Evolutionary conservation across 495 filamentous ascomycete genomes (phyloP), one percentile per base, ranked within the genome.

Genomic region (Chaetomium cochliodes): DNA sequence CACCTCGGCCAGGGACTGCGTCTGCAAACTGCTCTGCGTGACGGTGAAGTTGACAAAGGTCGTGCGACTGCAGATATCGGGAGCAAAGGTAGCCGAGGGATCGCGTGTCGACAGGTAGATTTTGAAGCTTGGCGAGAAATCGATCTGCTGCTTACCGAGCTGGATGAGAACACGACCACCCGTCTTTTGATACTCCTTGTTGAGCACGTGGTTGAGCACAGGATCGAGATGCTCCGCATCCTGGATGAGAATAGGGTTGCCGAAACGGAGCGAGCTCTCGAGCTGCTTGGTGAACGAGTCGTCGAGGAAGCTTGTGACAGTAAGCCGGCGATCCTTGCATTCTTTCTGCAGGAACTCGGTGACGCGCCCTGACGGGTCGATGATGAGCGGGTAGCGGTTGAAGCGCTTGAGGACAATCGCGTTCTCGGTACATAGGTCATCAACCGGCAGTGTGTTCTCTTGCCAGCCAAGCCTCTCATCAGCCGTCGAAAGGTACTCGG

Each of bases 11-110:
- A 99, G 82, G 3, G 93, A 97, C 79, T 98, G 94, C 13, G 94
- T 97, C 76, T 96, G 93, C 72, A 99, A 82, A 81, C 93, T 97
- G 84, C 94, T 97, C 75, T 97, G 93, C 9, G 94, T 99, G 60
- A 99, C 92, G 2, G 94, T 98, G 71, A 99, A 99, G 76, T 99
- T 99, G 82, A 99, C 94, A 76, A 99, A 96, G 0, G 94, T 99
- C 15, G 94, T 97, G 63, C 94, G 86, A 83, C 91, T 96, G 86
- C 96, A 99, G 54, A 99, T 89, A 78, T 99, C 94, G 4, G 94
- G 94, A n/a, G 94, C 88, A 77, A 99, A 99, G 11, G 87, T 89
- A 7, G 94, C 94, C 54, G 94, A 98, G 5, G 94, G 94, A 82
- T 99, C 96, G 68, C 93, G 82, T 2, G 94, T 99, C 0, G 93